Percentiles rank a stretch among this genome's conserved stretches.
Evolutionary conservation across 345 rosid species (phyloP).

Genomic region (Populus deltoides): DNA sequence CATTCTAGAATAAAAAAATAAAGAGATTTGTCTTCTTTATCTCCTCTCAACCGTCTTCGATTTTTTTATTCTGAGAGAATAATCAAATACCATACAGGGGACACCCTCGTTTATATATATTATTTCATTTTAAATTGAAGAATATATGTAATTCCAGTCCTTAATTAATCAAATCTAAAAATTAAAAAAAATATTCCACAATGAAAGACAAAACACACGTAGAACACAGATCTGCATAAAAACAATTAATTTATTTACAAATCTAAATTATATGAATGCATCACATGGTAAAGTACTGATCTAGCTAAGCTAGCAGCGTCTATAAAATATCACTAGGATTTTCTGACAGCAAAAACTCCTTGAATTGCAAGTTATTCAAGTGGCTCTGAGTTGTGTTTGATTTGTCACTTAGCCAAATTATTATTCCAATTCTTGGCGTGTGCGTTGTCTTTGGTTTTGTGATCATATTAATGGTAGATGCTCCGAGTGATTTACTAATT

Average conservation of each 20-base stretch:
- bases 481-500: not conserved
- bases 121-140: too few species aligned
- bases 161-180: not conserved
- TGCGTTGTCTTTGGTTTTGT: not conserved
- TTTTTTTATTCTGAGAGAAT: too few species aligned
- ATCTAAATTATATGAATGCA: not conserved
- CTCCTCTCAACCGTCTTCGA: too few species aligned
- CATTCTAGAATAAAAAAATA: too few species aligned
- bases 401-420: not conserved
- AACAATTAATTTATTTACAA: too few species aligned
- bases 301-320: not conserved
- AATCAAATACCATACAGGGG: too few species aligned
- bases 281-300: not conserved
- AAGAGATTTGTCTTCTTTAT: too few species aligned
- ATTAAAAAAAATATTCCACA: not conserved
- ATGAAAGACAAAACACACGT: not conserved
- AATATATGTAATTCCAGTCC: too few species aligned
- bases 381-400: not conserved
- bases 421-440: not conserved
- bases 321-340: not conserved
- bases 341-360: not conserved
- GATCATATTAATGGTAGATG: not conserved
- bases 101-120: too few species aligned
- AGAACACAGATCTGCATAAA: not conserved
- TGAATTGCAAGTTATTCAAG: not conserved